Percentiles rank a stretch among this genome's conserved stretches.
These are phyloP conservation scores for Leptosphaerulina australis DNA, from an alignment of 2,329 filamentous ascomycete species.

Conservation along the genomic window DNA sequence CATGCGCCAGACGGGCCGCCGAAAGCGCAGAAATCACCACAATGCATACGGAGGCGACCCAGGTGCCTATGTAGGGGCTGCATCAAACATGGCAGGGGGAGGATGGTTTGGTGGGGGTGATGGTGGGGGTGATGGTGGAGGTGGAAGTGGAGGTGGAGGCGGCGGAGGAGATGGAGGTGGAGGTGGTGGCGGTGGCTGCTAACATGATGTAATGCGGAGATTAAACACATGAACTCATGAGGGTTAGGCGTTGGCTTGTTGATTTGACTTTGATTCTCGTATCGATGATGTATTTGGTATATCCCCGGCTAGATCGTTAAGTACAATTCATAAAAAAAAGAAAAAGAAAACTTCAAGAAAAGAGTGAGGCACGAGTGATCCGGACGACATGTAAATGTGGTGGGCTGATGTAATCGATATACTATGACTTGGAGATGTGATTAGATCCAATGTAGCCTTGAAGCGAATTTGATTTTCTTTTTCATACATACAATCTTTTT, in stretches of 20 bases:
- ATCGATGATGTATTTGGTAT: background rate
- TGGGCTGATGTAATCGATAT: no score
- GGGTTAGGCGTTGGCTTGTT: background rate
- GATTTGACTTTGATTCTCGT: background rate
- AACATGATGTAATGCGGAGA: background rate
- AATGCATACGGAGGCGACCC: background rate
- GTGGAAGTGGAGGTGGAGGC: slow-evolving; percentile 17
- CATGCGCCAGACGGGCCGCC: slow-evolving; percentile 19
- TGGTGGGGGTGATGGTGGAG: slow-evolving; percentile 12
- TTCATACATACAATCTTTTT: no score
- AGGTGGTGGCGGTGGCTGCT: background rate
- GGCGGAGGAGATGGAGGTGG: background rate
- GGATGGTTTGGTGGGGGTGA: slow-evolving; percentile 12
- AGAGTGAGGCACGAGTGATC: no score
- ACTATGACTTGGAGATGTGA: no score
- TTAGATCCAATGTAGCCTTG: no score
- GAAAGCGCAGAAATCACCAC: background rate
- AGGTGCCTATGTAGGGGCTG: background rate
- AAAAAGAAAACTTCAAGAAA: no score
- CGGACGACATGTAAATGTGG: no score
- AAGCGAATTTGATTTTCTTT: no score
- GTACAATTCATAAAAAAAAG: no score
- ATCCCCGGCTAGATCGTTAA: background rate
- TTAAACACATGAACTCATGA: no score
- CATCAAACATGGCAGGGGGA: background rate